Conservation (phyloP, 768 basidiomycete species). For the Porpolomopsis calyptriformis region DNA sequence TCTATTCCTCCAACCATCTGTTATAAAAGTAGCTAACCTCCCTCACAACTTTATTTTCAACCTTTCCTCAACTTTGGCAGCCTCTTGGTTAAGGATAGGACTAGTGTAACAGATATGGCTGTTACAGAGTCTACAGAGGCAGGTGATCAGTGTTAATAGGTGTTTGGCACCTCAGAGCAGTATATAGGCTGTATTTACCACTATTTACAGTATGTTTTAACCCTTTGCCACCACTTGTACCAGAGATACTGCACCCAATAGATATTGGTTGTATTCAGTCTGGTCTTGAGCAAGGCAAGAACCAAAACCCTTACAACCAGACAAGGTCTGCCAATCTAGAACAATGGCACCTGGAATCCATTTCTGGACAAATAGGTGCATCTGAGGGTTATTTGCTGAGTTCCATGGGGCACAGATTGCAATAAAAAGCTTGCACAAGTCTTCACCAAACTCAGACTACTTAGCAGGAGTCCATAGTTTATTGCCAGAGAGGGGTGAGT, state of each 20-base stretch:
- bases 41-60: constrained; percentile 8
- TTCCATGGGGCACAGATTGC: constrained; percentile 14
- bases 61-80: neutral
- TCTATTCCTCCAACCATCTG: neutral
- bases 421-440: constrained; percentile 13
- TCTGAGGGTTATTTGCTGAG: constrained; percentile 22
- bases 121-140: no score
- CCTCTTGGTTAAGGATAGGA: constrained; percentile 16
- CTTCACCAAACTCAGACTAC: constrained; percentile 5
- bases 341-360: constrained; percentile 21
- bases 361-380: constrained; percentile 18
- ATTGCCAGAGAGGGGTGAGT: neutral
- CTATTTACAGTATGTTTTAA: no score
- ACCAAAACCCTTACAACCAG: no score
- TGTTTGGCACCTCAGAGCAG: no score
- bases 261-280: no score
- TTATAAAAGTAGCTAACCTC: neutral
- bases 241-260: no score
- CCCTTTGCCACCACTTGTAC: no score
- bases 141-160: no score
- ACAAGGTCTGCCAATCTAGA: constrained; percentile 17
- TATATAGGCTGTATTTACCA: no score
- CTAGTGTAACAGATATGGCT: no score
- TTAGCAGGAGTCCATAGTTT: constrained; percentile 1
- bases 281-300: no score